Evolutionary conservation across 2,329 filamentous ascomycete species (phyloP), one percentile per base, ranked within the genome.

Genomic region (Cordyceps cateniannulata): DNA sequence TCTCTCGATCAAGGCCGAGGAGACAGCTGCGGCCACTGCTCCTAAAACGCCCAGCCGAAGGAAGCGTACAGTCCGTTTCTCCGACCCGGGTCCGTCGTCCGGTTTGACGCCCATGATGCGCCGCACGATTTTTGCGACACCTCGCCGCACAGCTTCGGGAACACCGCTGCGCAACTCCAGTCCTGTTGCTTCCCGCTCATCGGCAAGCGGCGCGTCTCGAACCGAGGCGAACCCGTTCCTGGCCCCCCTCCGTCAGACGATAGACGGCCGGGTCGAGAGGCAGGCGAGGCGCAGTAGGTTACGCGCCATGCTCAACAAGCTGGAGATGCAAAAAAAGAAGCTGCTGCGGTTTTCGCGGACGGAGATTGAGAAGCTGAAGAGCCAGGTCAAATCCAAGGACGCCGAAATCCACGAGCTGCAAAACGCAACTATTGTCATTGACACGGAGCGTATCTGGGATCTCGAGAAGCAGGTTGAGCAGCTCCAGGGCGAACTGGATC

Each of bases 71-170:
- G 82, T 85, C 24, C 81, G 84, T 42, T 85, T 86, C 71, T 86
- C 84, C 0, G 83, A 86, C 45, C 82, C 82, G 9, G 82, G 81
- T 0, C 74, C 76, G 1, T 75, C 78, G 2, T 84, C 80, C 1
- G 84, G 84, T 2, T 70, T 87, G 29, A 86, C 85, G 1, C 84
- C 85, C 1, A 81, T 85, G 73, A 72, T 87, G 48, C 75, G 76
- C 42, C 79, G 82, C 22, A 77, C 84, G 0, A 77, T 76, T 1
- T 74, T 86, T 62, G 53, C 65, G 68, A 70, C 68, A 61, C 65
- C 71, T 58, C 59, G 76, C 42, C 75, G 74, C 16, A 77, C 80
- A 6, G 77, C 81, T 24, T 76, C 77, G 57, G 82, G 81, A 0
- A 76, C 77, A 0, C 77, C 80, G 40, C 57, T 64, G 20, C 64